Conservation (phyloP, 257 asterid genomes). For the Solanum medicagineum region DNA sequence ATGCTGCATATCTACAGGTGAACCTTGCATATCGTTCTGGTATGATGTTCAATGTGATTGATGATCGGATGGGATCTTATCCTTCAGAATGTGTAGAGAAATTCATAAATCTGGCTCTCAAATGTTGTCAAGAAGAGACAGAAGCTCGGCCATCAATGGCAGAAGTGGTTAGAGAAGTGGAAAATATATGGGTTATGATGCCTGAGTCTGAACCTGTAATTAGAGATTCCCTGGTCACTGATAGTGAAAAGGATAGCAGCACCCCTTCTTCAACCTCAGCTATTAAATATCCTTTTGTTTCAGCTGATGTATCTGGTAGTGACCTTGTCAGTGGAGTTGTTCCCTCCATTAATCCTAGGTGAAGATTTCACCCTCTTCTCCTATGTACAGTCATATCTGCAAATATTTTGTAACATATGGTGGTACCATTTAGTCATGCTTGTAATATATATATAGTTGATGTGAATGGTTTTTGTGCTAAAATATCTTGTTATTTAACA, state of each 20-base stretch:
- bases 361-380: slow-evolving; percentile 4
- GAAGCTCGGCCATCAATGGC: slow-evolving; percentile 57
- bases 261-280: slow-evolving; percentile 34
- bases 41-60: slow-evolving; percentile 51
- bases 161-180: slow-evolving; percentile 62
- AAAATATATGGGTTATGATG: slow-evolving; percentile 45
- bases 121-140: slow-evolving; percentile 58
- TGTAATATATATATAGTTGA: background rate
- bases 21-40: slow-evolving; percentile 56
- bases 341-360: slow-evolving; percentile 52
- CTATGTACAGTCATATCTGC: background rate
- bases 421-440: background rate
- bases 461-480: background rate
- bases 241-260: slow-evolving; percentile 10
- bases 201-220: slow-evolving; percentile 38
- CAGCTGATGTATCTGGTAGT: slow-evolving; percentile 49
- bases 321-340: slow-evolving; percentile 53
- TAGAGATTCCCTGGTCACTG: slow-evolving; percentile 18
- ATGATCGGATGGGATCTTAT: slow-evolving; percentile 63
- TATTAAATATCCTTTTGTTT: slow-evolving; percentile 21
- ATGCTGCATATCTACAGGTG: slow-evolving; percentile 31
- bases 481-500: background rate
- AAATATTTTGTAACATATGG: background rate
- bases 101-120: slow-evolving; percentile 51
- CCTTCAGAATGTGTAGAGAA: slow-evolving; percentile 58